Base-by-base conservation (phyloP, 495 filamentous ascomycete species). In the Penicillium daleae region DNA sequence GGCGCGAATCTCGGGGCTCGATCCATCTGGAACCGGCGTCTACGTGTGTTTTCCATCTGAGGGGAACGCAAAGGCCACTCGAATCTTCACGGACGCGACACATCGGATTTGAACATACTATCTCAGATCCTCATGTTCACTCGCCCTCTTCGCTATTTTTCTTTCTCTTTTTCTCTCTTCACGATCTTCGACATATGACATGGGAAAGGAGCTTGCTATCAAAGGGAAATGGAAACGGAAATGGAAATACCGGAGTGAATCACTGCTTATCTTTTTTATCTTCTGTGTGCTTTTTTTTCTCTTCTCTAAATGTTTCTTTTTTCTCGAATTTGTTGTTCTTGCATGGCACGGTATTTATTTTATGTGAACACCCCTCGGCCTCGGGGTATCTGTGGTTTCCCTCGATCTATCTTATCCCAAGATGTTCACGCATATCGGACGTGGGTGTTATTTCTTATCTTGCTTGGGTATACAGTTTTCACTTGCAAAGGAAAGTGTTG, bases 401-500 rank as follows among this genome's bases (percentile, higher is more conserved):
- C 53, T 32, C 27, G 33, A 51, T 49, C 33, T 39, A 61, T 65
- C 62, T 59, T 59, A 67, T 64, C 54, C 60, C 37, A 63, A 63
- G 56, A 65, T 62, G 66, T 44, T n/a, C 24, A 33, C 39, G 54
- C 57, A 67, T 65, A 68, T 65, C 62, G 26, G 50, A 46, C 53
- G 37, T 35, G 61, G 66, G 56, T 62, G 49, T 66, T 73, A 68
- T 72, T 67, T 64, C 66, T 68, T 64, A 63, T 63, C 52, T 58
- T 64, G 53, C 60, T 60, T 50, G 48, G 66, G 65, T 74, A 75
- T 72, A 71, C 71, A 73, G 61, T 61, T 44, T 58, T 56, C 61
- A 66, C 66, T 62, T 60, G 29, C 44, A 60, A 68, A 67, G 49
- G 49, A 69, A 72, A 68, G 62, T 66, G 64, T 69, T 63, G 56